Evolutionary conservation across 768 basidiomycete species (phyloP), one percentile per base, ranked within the genome.

Genomic region (Infundibulicybe gibba): DNA sequence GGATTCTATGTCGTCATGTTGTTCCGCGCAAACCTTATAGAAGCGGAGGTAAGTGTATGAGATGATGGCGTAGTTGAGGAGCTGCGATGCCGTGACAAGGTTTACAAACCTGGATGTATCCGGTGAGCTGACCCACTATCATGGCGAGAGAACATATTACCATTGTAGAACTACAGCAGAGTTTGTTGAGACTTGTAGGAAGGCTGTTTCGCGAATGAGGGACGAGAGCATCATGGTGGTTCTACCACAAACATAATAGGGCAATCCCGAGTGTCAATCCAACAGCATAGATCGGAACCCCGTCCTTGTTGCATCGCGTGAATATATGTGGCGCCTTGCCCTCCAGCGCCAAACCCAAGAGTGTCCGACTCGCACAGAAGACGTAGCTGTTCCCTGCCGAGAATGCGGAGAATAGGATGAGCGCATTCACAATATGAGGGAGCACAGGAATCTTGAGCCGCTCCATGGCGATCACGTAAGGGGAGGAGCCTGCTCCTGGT

Each of bases 391-490:
- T 88, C 39, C 81, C 83, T 15, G 86, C 84, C 33, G 85, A 87
- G 63, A 86, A 87, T 1, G 85, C 77, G 25, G 79, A 69, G 2
- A 85, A 77, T 51, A 91, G 69, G 51, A 91, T 65, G 40, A 78
- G 65, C 3, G 79, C 87, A 61, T 91, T 93, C 49, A 91, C 75
- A 59, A 92, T 79, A 42, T 80, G 78, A 5, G 81, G 81, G 10
- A 87, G 66, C 5, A 76, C 72, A 45, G 76, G 80, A 54, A 92
- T 87, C 5, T 81, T 74, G 35, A 89, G 72, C 34, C 76, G 72
- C 46, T 69, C 67, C 74, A 94, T 89, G 13, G 89, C 90, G 49
- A 93, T 85, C 37, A 93, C 90, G 66, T 91, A 94, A 0, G 91
- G 90, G 6, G 86, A 88, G 20, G 85, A 68, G 2, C 82, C 81